These are phyloP conservation scores for Sedum album DNA, from an alignment of 164 flowering plant species.

Conservation along the genomic window DNA sequence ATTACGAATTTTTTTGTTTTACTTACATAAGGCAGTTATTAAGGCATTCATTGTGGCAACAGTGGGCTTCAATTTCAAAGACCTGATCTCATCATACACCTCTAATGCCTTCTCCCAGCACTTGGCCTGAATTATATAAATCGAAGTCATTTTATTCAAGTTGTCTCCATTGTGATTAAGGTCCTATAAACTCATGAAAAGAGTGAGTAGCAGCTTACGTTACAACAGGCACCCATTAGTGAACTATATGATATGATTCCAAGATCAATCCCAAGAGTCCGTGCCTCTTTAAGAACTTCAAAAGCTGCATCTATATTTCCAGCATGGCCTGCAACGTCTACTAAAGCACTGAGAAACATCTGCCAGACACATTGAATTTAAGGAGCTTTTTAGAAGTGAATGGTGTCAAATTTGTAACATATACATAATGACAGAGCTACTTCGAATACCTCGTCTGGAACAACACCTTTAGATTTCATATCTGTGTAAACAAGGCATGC, in stretches of 20 bases:
- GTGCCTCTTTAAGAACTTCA: conserved; percentile 39
- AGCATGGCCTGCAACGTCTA: conserved; percentile 95
- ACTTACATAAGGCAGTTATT: conserved; percentile 85
- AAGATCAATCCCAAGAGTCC: conserved; percentile 35
- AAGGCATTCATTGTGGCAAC: conserved; percentile 87
- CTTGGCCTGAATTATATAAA: conserved; percentile 47
- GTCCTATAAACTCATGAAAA: neutral
- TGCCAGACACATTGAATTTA: conserved; percentile 18
- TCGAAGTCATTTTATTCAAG: neutral
- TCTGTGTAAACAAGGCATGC: conserved; percentile 61
- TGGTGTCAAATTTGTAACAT: neutral
- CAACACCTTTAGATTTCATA: conserved; percentile 61
- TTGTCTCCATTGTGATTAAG: neutral
- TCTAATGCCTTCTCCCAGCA: conserved; percentile 81
- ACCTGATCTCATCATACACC: conserved; percentile 64
- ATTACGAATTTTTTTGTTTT: neutral
- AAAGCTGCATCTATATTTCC: conserved; percentile 78
- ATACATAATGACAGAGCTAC: neutral
- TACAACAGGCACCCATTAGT: conserved; percentile 96
- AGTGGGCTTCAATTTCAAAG: conserved; percentile 47
- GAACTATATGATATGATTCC: conserved; percentile 81
- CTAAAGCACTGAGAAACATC: conserved; percentile 85
- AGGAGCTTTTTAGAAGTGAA: neutral
- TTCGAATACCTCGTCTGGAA: conserved; percentile 80
- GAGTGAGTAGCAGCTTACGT: conserved; percentile 40